phyloP scores from a whole-genome alignment of 371 early-diverging fungal genomes.

The Mortierella sp. region DNA sequence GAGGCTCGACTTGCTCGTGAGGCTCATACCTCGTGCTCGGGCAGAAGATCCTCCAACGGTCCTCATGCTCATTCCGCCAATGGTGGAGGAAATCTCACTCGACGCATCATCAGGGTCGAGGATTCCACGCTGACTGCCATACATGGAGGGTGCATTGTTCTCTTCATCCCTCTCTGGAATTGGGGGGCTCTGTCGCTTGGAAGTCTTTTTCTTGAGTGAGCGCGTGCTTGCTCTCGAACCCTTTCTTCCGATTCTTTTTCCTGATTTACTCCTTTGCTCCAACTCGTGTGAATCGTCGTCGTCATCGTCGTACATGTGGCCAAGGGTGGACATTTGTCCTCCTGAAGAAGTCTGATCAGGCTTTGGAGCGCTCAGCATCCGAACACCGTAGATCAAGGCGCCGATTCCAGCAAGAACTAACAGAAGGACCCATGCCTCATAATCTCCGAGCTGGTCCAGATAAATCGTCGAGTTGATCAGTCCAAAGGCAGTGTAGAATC shows the following conservation, averaged over 20 bases:
- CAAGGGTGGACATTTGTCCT: conserved; percentile 20
- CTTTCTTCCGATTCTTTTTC: conserved; percentile 6
- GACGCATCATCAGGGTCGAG: conserved; percentile 25
- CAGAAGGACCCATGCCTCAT: conserved; percentile 68
- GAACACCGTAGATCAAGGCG: conserved; percentile 66
- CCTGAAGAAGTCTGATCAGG: conserved; percentile 55
- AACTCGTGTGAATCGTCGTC: conserved; percentile 42
- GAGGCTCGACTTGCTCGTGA: conserved; percentile 44
- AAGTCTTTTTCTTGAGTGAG: conserved; percentile 25
- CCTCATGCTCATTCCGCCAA: conserved; percentile 22
- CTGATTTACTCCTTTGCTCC: conserved; percentile 35
- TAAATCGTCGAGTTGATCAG: conserved; percentile 75
- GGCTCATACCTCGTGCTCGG: conserved; percentile 22
- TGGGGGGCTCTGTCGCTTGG: conserved; percentile 21
- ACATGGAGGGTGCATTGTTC: conserved; percentile 34
- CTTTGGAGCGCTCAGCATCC: conserved; percentile 64
- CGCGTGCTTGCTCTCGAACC: conserved; percentile 12
- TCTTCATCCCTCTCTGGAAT: conserved; percentile 27
- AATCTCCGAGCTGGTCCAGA: conserved; percentile 64
- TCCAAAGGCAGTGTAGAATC: conserved; percentile 73
- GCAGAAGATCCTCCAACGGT: conserved; percentile 23
- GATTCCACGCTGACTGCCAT: conserved; percentile 37
- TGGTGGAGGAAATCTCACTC: conserved; percentile 23
- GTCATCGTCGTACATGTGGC: conserved; percentile 31
- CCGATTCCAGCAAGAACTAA: conserved; percentile 68